phyloP scores from a whole-genome alignment of 345 rosid genomes.

The Pistacia integerrima region DNA sequence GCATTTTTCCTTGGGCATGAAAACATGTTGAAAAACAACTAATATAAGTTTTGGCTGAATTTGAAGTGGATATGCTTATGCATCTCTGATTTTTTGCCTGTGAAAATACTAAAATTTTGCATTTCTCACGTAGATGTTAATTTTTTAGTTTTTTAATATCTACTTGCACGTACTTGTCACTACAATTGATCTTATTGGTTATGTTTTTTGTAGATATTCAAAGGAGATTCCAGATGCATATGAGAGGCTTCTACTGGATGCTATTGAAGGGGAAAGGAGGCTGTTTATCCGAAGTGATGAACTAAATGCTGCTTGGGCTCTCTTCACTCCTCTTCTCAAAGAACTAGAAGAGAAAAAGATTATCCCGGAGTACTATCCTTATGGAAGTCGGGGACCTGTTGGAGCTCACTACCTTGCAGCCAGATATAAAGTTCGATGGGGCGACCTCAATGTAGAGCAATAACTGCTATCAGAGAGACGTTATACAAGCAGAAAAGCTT shows the following conservation, averaged over 20 bases:
- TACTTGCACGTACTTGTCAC: background rate
- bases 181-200: background rate
- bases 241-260: conserved; percentile 93
- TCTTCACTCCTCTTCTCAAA: conserved; percentile 78
- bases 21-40: background rate
- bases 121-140: background rate
- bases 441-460: conserved; percentile 71
- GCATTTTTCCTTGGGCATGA: background rate
- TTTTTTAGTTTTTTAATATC: background rate
- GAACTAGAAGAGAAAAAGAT: conserved; percentile 85
- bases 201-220: conserved; percentile 56
- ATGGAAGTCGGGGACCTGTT: conserved; percentile 98
- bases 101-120: background rate
- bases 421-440: conserved; percentile 90
- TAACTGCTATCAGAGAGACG: conserved; percentile 22
- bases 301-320: conserved; percentile 93
- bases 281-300: conserved; percentile 96
- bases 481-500: background rate
- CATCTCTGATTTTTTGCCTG: background rate
- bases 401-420: conserved; percentile 99
- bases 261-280: conserved; percentile 96
- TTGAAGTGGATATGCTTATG: background rate
- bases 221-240: conserved; percentile 99
- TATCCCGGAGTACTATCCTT: conserved; percentile 87
- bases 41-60: background rate